Base-by-base conservation (phyloP, 2,329 filamentous ascomycete species). In the Elsinoe fawcettii region DNA sequence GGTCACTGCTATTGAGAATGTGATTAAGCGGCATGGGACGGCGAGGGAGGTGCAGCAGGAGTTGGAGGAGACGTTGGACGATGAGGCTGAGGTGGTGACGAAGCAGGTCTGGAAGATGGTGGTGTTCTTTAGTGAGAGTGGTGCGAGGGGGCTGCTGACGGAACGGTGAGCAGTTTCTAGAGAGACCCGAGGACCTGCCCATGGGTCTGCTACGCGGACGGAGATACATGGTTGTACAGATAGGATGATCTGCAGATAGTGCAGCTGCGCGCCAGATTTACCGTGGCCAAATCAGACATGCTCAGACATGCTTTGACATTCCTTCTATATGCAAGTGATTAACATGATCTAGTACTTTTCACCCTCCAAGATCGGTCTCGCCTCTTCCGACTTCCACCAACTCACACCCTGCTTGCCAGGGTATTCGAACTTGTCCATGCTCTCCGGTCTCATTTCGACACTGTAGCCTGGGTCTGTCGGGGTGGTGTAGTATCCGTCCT, bases 51-150 rank as follows among this genome's bases (percentile, higher is more conserved):
- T 99, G 65, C 88, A 92, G 18, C 88, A 90, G 63, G 87, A 95
- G 67, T 74, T 99, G 58, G 88, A 88, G 69, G 87, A 92, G 84
- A 89, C 90, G 43, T 78, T 99, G 61, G 93, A 96, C 68, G 93
- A 99, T 67, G 93, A 97, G 69, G 90, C 91, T 9, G 91, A 96
- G 71, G 86, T 88, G 23, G 75, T 99, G 63, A 91, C 97, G 51
- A 95, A 90, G 81, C 97, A 96, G 75, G 80, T 99, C 34, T 99
- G 93, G 93, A 84, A 92, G 53, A 95, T 97, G 90, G 85, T 96
- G 58, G 95, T 97, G 66, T 97, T 96, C 82, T 96, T 92, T 67
- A 93, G 89, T 5, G 92, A 97, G 73, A 88, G 87, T 67, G 92
- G 96, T 79, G 95, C 93, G 76, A 79, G 90, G 61, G 91, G 91